Percentiles rank a stretch among this genome's conserved stretches.
Evolutionary conservation across 2,329 filamentous ascomycete species (phyloP).

Genomic region (Cordyceps pruinosa): DNA sequence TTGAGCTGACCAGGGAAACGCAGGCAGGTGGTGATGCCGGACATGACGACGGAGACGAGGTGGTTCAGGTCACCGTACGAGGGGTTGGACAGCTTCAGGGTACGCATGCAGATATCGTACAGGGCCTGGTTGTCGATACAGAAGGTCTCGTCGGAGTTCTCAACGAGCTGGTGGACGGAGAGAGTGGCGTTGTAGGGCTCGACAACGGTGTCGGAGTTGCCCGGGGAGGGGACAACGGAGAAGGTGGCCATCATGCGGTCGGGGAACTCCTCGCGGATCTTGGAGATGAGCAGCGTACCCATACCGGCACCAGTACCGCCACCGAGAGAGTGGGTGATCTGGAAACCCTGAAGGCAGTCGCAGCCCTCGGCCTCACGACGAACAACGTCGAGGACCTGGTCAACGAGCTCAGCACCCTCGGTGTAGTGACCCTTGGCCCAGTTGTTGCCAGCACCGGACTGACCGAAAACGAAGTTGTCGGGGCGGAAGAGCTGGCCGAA

Average conservation of each 20-base stretch:
- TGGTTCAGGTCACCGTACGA: slow-evolving; percentile 99
- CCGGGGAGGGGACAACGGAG: slow-evolving; percentile 96
- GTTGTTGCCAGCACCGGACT: slow-evolving; percentile 99
- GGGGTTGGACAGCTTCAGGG: slow-evolving; percentile 96
- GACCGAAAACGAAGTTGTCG: slow-evolving; percentile 99
- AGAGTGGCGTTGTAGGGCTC: slow-evolving; percentile 99
- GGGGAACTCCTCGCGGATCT: slow-evolving; percentile 99
- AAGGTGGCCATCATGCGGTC: slow-evolving; percentile 99
- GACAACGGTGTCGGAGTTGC: slow-evolving; percentile 99
- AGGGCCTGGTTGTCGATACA: slow-evolving; percentile 99
- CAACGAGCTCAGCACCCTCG: slow-evolving; percentile 97
- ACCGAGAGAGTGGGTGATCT: slow-evolving; percentile 99
- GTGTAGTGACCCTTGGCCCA: slow-evolving; percentile 99
- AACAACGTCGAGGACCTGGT: slow-evolving; percentile 96
- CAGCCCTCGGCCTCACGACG: slow-evolving; percentile 98
- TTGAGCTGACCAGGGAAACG: slow-evolving; percentile 99
- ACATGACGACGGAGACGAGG: slow-evolving; percentile 99
- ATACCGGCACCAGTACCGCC: slow-evolving; percentile 99
- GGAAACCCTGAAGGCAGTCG: slow-evolving; percentile 99
- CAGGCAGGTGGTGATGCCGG: slow-evolving; percentile 94
- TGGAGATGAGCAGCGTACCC: slow-evolving; percentile 98
- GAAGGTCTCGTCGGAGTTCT: slow-evolving; percentile 99
- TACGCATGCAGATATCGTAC: slow-evolving; percentile 99
- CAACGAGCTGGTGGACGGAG: slow-evolving; percentile 96
- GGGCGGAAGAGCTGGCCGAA: slow-evolving; percentile 99